These are phyloP conservation scores for Fusarium pseudonygamai DNA, from an alignment of 2,329 filamentous ascomycete genomes.

Conservation along the genomic window DNA sequence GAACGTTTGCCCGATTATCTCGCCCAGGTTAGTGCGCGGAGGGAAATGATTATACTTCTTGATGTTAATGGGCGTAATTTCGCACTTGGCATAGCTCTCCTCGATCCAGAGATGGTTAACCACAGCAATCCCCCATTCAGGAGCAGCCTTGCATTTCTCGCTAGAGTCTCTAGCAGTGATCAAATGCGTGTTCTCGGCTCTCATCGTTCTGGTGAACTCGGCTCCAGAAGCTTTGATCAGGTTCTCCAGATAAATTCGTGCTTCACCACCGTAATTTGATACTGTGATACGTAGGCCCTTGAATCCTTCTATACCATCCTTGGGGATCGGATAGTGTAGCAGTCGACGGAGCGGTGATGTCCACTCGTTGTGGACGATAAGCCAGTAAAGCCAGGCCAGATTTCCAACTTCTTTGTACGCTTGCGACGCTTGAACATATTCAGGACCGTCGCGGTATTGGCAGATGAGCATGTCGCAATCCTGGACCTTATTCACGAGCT, in stretches of 20 bases:
- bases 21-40: conserved; percentile 86
- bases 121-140: conserved; percentile 90
- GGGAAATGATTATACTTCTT: conserved; percentile 88
- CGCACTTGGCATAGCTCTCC: conserved; percentile 93
- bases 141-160: conserved; percentile 92
- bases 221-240: conserved; percentile 85
- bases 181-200: conserved; percentile 93
- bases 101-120: conserved; percentile 98
- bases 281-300: conserved; percentile 81
- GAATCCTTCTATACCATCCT: conserved; percentile 82
- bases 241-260: conserved; percentile 92
- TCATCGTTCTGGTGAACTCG: conserved; percentile 94
- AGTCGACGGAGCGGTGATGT: conserved; percentile 84
- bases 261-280: conserved; percentile 96
- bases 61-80: conserved; percentile 76
- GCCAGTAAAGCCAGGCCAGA: conserved; percentile 90
- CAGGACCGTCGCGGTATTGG: conserved; percentile 81
- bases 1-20: conserved; percentile 89
- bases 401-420: conserved; percentile 87
- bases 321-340: conserved; percentile 88
- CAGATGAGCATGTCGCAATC: conserved; percentile 87
- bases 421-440: conserved; percentile 82
- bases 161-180: conserved; percentile 89
- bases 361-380: conserved; percentile 91
- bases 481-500: conserved; percentile 70